Evolutionary conservation across 345 rosid genomes (phyloP).

Genomic region (Camelina laxa): DNA sequence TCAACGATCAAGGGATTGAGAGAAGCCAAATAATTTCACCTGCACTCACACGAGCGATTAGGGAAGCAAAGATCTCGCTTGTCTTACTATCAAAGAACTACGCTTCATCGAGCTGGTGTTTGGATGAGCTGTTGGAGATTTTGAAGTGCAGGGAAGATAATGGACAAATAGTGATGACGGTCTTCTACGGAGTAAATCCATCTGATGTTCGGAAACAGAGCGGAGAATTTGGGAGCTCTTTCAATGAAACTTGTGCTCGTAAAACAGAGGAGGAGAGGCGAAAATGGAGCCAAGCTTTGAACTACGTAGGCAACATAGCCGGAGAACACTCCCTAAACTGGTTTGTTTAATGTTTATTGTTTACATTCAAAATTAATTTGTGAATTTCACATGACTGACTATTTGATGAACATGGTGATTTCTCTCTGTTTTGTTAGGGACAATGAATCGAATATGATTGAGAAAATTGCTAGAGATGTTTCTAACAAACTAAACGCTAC

Average conservation of each 20-base stretch:
- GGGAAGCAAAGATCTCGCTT: slow-evolving; percentile 1
- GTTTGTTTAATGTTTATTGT: no score
- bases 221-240: background rate
- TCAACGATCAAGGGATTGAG: slow-evolving; percentile 2
- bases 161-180: slow-evolving; percentile 18
- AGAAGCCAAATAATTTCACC: background rate
- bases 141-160: background rate
- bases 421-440: background rate
- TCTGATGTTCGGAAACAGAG: slow-evolving; percentile 1
- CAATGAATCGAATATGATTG: background rate
- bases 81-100: slow-evolving; percentile 18
- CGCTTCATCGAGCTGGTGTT: slow-evolving; percentile 38
- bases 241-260: background rate
- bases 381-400: no score
- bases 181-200: slow-evolving; percentile 15
- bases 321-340: background rate
- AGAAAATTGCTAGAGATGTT: background rate
- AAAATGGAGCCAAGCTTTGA: slow-evolving; percentile 11
- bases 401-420: no score
- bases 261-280: background rate
- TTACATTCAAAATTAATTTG: no score
- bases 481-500: background rate
- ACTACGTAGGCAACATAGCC: background rate
- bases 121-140: slow-evolving; percentile 31
- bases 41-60: background rate